Percentiles rank a stretch among this genome's conserved stretches.
These are phyloP conservation scores for Fomitopsis pulvina DNA, from an alignment of 768 basidiomycete genomes.

Conservation along the genomic window DNA sequence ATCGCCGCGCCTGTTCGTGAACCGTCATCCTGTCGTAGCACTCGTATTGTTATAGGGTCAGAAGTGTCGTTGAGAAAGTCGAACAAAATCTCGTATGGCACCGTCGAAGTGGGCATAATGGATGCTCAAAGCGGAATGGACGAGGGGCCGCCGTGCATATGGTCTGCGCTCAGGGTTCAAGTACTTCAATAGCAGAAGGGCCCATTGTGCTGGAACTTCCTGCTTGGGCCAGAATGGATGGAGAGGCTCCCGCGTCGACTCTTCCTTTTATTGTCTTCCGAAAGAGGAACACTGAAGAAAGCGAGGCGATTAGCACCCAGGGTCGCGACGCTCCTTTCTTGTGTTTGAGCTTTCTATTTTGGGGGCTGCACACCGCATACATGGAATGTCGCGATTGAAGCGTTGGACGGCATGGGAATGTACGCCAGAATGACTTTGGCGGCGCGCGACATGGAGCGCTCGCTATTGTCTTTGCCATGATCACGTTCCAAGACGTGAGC, in stretches of 20 bases:
- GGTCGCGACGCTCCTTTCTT: neutral
- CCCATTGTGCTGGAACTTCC: slow-evolving; percentile 1
- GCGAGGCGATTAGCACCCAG: neutral
- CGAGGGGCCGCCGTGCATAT: neutral
- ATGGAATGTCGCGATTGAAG: neutral
- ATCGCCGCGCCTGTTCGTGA: slow-evolving; percentile 28
- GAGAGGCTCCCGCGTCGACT: neutral
- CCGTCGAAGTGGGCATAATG: slow-evolving; percentile 37
- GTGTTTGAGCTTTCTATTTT: neutral
- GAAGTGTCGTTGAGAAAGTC: slow-evolving; percentile 44
- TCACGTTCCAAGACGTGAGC: slow-evolving; percentile 4
- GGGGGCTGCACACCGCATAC: neutral
- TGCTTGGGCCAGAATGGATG: neutral
- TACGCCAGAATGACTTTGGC: neutral
- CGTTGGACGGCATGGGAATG: neutral
- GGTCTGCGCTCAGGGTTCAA: neutral
- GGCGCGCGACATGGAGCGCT: neutral
- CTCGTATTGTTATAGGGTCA: slow-evolving; percentile 33
- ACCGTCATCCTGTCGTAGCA: slow-evolving; percentile 25
- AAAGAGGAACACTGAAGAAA: slow-evolving; percentile 8
- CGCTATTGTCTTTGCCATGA: slow-evolving; percentile 7
- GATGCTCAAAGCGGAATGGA: slow-evolving; percentile 1
- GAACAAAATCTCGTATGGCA: slow-evolving; percentile 46
- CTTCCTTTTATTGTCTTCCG: slow-evolving; percentile 16
- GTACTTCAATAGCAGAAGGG: neutral